phyloP scores from a whole-genome alignment of 2,329 filamentous ascomycete species.

The Pyrenophora teres region DNA sequence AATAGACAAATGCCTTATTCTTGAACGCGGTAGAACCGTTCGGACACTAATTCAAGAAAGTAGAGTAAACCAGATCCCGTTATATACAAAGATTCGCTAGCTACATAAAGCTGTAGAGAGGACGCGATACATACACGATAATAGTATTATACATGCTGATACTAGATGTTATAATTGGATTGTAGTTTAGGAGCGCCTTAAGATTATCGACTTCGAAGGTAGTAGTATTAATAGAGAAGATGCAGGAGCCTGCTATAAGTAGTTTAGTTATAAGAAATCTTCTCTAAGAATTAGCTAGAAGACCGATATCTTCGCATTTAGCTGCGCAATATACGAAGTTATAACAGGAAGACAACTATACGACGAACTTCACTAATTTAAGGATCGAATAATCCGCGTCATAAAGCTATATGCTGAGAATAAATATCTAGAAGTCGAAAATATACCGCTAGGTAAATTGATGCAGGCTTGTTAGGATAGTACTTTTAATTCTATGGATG shows the following conservation, averaged over 20 bases:
- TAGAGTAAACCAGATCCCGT: neutral
- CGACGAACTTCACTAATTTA: conserved; percentile 5
- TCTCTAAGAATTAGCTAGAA: conserved; percentile 9
- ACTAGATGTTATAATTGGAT: conserved; percentile 14
- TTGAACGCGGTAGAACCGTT: conserved; percentile 1
- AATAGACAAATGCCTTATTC: neutral
- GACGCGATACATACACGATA: conserved; percentile 11
- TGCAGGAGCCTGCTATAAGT: conserved; percentile 20
- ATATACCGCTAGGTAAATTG: neutral
- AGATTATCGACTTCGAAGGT: conserved; percentile 9
- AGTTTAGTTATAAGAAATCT: conserved; percentile 18
- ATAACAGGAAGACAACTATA: conserved; percentile 15
- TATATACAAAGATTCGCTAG: neutral
- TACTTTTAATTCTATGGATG: too few relatives aligned
- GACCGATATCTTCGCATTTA: conserved; percentile 22
- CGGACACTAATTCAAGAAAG: conserved; percentile 3
- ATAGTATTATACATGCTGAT: conserved; percentile 1
- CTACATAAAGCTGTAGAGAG: conserved; percentile 15
- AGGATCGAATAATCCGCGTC: neutral
- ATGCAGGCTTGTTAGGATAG: too few relatives aligned
- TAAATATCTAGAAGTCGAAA: neutral
- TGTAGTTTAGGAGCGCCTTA: conserved; percentile 7
- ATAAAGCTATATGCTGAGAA: conserved; percentile 1
- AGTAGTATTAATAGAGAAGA: conserved; percentile 18
- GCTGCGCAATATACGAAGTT: conserved; percentile 18